Percentiles rank a stretch among this genome's conserved stretches.
phyloP scores from a whole-genome alignment of 2,329 filamentous ascomycete genomes.

The Penicillium sp. region DNA sequence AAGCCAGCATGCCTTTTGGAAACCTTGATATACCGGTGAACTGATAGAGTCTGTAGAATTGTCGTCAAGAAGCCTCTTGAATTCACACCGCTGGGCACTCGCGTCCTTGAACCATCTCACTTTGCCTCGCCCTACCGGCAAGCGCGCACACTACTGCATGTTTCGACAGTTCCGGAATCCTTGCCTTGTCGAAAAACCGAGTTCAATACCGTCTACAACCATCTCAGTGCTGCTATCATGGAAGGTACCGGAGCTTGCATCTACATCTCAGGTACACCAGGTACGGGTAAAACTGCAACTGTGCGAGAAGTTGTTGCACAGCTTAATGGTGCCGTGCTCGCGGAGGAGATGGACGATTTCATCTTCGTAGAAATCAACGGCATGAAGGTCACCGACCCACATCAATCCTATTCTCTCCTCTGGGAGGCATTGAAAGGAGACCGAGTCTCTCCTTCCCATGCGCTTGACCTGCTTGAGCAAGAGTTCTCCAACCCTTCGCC shows the following conservation, averaged over 20 bases:
- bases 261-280: slow-evolving; percentile 98
- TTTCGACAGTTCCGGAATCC: slow-evolving; percentile 86
- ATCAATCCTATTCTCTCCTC: slow-evolving; percentile 90
- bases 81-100: slow-evolving; percentile 92
- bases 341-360: slow-evolving; percentile 95
- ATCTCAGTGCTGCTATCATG: slow-evolving; percentile 90
- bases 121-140: slow-evolving; percentile 85
- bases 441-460: slow-evolving; percentile 87
- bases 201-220: slow-evolving; percentile 88
- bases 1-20: slow-evolving; percentile 5
- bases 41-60: slow-evolving; percentile 49
- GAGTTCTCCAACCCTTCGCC: slow-evolving; percentile 93
- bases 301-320: slow-evolving; percentile 92
- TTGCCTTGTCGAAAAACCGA: slow-evolving; percentile 91
- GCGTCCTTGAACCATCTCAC: slow-evolving; percentile 74
- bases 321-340: slow-evolving; percentile 81
- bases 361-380: slow-evolving; percentile 99
- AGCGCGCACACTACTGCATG: slow-evolving; percentile 85
- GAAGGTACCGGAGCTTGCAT: slow-evolving; percentile 95
- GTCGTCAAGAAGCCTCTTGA: slow-evolving; percentile 85
- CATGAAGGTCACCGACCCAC: slow-evolving; percentile 98
- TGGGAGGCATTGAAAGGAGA: slow-evolving; percentile 97
- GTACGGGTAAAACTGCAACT: slow-evolving; percentile 96
- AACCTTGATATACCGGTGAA: too few species aligned
- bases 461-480: slow-evolving; percentile 83